These are phyloP conservation scores for Suillus weaverae DNA, from an alignment of 768 basidiomycete genomes.

Conservation along the genomic window DNA sequence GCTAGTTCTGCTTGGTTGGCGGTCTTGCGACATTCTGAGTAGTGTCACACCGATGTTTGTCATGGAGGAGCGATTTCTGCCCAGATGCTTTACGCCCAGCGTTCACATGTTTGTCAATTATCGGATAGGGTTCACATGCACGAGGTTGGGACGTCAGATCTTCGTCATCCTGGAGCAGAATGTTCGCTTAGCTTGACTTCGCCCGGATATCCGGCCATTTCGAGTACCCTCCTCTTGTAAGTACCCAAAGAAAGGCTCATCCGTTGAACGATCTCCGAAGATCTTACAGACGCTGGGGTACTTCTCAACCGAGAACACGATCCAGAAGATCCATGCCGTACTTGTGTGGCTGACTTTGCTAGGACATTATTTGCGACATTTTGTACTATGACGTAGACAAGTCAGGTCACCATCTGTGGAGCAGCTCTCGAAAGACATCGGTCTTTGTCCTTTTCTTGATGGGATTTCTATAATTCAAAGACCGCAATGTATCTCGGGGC, in stretches of 20 bases:
- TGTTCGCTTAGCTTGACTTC: not conserved
- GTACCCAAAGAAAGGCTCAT: not conserved
- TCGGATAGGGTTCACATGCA: not conserved
- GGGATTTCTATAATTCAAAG: not conserved
- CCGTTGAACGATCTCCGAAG: not conserved
- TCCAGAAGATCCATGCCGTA: slow-evolving; percentile 12
- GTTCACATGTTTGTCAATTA: not conserved
- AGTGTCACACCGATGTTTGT: not conserved
- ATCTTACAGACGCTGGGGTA: slow-evolving; percentile 46
- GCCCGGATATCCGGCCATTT: not conserved
- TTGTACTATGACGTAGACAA: not conserved
- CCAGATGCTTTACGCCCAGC: not conserved
- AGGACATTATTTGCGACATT: slow-evolving; percentile 21
- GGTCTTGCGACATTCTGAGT: not conserved
- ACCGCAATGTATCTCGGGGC: not conserved
- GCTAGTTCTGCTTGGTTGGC: not conserved
- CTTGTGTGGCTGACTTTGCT: slow-evolving; percentile 25
- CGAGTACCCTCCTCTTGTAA: not conserved
- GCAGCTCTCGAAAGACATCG: not conserved
- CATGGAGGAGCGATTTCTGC: not conserved
- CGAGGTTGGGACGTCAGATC: not conserved
- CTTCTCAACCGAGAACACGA: not conserved
- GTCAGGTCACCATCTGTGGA: not conserved
- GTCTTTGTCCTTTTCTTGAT: not conserved
- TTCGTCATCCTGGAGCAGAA: not conserved